Conservation (phyloP, 345 rosid species). For the Populus tremula region DNA sequence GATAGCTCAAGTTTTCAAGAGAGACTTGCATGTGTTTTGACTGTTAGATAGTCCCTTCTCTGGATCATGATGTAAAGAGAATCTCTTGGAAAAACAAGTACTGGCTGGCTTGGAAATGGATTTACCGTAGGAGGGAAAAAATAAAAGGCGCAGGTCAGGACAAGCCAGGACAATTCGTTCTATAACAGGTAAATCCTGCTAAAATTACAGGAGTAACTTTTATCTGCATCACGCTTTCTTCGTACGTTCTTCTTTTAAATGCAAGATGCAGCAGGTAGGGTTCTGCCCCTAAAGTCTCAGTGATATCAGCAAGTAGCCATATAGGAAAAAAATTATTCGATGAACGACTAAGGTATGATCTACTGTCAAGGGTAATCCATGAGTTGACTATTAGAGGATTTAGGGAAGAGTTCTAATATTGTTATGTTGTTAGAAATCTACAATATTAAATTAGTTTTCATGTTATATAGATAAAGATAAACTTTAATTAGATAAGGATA, state of each 20-base stretch:
- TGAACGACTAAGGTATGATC: neutral
- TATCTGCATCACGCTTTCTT: neutral
- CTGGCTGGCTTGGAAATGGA: neutral
- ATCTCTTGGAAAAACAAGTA: neutral
- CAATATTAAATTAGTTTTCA: too few species aligned
- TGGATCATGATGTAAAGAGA: neutral
- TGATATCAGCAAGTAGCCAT: neutral
- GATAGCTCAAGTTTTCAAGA: neutral
- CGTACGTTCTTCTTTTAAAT: neutral
- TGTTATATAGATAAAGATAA: too few species aligned
- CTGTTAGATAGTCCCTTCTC: neutral
- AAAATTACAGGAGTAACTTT: neutral
- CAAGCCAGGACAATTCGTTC: neutral
- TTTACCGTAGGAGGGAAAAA: neutral
- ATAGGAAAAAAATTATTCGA: too few species aligned
- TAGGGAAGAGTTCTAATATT: too few species aligned
- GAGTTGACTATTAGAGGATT: neutral
- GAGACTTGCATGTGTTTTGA: neutral
- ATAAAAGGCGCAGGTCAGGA: too few species aligned
- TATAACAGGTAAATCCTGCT: neutral
- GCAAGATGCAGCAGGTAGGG: neutral
- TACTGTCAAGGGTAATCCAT: neutral
- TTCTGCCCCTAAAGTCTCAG: neutral
- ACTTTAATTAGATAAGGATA: too few species aligned
- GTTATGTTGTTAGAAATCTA: too few species aligned